Conservation (phyloP, 2,329 filamentous ascomycete genomes). For the Alternaria angustiovoidea region DNA sequence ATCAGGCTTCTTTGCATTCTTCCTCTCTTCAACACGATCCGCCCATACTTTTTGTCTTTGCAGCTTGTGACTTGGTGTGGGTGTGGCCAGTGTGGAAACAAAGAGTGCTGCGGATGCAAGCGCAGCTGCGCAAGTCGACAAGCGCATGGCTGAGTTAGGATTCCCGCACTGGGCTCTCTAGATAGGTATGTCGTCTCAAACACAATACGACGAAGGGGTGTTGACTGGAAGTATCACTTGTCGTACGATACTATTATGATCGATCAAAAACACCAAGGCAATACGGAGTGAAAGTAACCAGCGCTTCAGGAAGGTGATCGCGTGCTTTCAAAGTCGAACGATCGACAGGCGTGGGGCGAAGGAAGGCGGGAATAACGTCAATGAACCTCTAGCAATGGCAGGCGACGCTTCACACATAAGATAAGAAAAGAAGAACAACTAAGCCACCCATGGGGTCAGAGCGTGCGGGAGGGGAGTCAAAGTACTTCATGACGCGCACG, state of each 20-base stretch:
- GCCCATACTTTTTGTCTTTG: neutral
- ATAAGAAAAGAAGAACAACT: neutral
- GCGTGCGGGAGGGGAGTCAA: conserved; percentile 2
- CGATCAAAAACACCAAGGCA: neutral
- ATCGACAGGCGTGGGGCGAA: conserved; percentile 7
- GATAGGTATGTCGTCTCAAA: conserved; percentile 1
- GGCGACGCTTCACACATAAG: neutral
- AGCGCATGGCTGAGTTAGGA: conserved; percentile 32
- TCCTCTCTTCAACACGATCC: neutral
- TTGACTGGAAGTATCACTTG: neutral
- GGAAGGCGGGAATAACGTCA: conserved; percentile 7
- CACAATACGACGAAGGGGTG: neutral
- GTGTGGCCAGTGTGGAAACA: conserved; percentile 29
- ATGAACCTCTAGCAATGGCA: neutral
- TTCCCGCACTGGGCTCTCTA: neutral
- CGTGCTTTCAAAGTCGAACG: conserved; percentile 6
- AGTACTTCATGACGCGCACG: conserved; percentile 12
- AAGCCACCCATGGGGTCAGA: neutral
- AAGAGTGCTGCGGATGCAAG: conserved; percentile 33
- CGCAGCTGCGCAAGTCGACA: conserved; percentile 32
- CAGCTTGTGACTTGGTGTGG: conserved; percentile 15
- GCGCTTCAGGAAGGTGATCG: conserved; percentile 14
- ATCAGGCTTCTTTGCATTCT: conserved; percentile 11
- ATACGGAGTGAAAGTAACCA: neutral
- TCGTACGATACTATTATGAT: neutral